A percentile compares a stretch with the other conserved stretches of the same genome.
These are phyloP conservation scores for Brassica incana DNA, from an alignment of 345 rosid genomes.

Conservation along the genomic window DNA sequence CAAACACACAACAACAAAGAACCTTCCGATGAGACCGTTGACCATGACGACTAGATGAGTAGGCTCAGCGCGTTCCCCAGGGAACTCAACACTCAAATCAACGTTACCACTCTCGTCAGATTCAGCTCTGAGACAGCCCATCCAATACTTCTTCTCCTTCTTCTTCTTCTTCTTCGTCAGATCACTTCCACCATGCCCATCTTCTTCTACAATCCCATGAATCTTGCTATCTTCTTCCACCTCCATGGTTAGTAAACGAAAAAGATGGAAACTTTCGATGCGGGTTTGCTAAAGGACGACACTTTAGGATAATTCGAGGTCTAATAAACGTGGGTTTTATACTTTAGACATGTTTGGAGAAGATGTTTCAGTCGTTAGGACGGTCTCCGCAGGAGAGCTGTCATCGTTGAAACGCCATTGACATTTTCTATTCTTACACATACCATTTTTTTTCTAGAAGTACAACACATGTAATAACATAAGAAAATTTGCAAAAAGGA, in stretches of 20 bases:
- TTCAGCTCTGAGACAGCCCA: conserved; percentile 60
- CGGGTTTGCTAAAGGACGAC: neutral
- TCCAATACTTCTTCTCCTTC: conserved; percentile 30
- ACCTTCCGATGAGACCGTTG: conserved; percentile 92
- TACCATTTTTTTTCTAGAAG: conserved; percentile 1
- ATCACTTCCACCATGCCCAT: conserved; percentile 3
- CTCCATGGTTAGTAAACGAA: conserved; percentile 21
- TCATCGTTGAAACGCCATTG: conserved; percentile 36
- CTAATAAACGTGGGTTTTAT: neutral
- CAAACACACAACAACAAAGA: conserved; percentile 2
- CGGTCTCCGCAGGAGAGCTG: conserved; percentile 8
- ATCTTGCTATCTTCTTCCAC: neutral
- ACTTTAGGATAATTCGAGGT: conserved; percentile 4
- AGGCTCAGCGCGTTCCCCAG: conserved; percentile 47
- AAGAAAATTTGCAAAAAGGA: neutral
- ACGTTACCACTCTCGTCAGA: conserved; percentile 49
- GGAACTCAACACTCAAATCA: conserved; percentile 49
- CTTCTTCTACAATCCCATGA: neutral
- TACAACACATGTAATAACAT: neutral
- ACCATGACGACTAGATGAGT: conserved; percentile 79
- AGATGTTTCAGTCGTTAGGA: conserved; percentile 20
- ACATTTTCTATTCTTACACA: conserved; percentile 16
- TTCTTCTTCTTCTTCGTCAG: conserved; percentile 8
- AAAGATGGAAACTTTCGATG: conserved; percentile 25
- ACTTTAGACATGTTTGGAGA: neutral